A percentile compares a stretch with the other conserved stretches of the same genome.
Conservation (phyloP, 352 stramenopile species). For the Globisporangium megalacanthum region DNA sequence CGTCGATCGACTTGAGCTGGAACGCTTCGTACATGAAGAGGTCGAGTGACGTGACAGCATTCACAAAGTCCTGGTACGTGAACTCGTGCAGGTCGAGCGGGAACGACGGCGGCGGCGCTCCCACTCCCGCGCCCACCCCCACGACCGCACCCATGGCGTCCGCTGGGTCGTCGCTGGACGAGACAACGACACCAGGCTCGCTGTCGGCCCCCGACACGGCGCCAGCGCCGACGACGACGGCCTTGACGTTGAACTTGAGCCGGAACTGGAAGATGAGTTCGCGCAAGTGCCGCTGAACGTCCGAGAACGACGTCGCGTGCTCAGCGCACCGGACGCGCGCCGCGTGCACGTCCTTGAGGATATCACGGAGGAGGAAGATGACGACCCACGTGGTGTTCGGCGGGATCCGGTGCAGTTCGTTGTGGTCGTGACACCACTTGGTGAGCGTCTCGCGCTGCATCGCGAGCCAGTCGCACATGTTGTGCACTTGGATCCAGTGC, state of each 20-base stretch:
- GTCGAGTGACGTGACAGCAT: constrained; percentile 36
- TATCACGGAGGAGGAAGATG: constrained; percentile 39
- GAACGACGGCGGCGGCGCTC: constrained; percentile 1
- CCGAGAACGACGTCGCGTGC: constrained; percentile 20
- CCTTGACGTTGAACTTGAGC: constrained; percentile 50
- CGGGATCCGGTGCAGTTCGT: constrained; percentile 13
- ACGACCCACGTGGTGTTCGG: constrained; percentile 34
- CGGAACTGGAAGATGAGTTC: constrained; percentile 43
- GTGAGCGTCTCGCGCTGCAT: constrained; percentile 39
- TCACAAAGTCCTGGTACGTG: constrained; percentile 49
- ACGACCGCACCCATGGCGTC: not conserved
- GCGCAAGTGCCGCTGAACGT: constrained; percentile 37
- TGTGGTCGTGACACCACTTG: constrained; percentile 31
- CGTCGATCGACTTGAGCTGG: constrained; percentile 41
- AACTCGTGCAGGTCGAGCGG: constrained; percentile 33
- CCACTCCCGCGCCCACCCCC: not conserved
- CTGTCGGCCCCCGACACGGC: not conserved
- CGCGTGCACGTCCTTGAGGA: constrained; percentile 37
- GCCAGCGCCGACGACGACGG: not conserved
- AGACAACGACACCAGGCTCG: not conserved
- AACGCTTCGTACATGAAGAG: constrained; percentile 60
- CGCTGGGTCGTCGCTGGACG: constrained; percentile 1
- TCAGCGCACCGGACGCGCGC: constrained; percentile 29
- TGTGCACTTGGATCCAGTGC: constrained; percentile 37
- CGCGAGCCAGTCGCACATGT: constrained; percentile 35